Percentiles rank a stretch among this genome's conserved stretches.
Conservation (phyloP, 306 rosid species). For the Cercis canadensis region DNA sequence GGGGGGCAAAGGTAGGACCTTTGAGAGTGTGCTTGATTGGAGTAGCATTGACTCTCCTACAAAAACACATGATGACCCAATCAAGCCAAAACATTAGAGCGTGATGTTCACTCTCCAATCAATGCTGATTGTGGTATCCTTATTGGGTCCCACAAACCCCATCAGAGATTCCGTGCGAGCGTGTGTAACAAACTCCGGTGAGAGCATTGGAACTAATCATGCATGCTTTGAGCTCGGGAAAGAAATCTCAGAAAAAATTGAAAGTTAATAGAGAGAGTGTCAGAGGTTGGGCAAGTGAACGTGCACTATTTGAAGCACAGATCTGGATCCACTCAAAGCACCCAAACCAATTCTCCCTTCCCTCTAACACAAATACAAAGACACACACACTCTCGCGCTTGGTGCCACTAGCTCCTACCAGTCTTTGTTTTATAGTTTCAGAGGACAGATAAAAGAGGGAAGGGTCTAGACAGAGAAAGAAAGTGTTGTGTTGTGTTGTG, state of each 20-base stretch:
- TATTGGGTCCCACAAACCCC: background rate
- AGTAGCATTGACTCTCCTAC: constrained; percentile 47
- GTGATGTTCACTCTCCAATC: constrained; percentile 28
- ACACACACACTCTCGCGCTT: constrained; percentile 17
- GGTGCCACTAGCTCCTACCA: background rate
- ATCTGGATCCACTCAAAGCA: constrained; percentile 69
- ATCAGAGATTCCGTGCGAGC: constrained; percentile 18
- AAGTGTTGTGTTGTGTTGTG: constrained; percentile 4
- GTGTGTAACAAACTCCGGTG: background rate
- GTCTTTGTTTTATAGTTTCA: constrained; percentile 36
- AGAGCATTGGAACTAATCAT: background rate
- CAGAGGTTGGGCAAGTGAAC: constrained; percentile 68
- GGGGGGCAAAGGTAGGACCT: too few species aligned
- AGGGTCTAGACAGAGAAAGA: constrained; percentile 1
- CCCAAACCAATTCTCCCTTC: constrained; percentile 25
- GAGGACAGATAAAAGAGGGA: constrained; percentile 47
- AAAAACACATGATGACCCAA: constrained; percentile 33
- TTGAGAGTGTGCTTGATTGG: constrained; percentile 33
- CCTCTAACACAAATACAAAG: constrained; percentile 3
- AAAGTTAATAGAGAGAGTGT: constrained; percentile 36
- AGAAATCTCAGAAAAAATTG: background rate
- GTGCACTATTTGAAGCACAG: constrained; percentile 68
- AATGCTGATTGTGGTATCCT: background rate
- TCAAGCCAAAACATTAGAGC: constrained; percentile 29
- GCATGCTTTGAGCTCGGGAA: background rate